phyloP scores from a whole-genome alignment of 371 early-diverging fungal genomes.

The Coemansia sp. region DNA sequence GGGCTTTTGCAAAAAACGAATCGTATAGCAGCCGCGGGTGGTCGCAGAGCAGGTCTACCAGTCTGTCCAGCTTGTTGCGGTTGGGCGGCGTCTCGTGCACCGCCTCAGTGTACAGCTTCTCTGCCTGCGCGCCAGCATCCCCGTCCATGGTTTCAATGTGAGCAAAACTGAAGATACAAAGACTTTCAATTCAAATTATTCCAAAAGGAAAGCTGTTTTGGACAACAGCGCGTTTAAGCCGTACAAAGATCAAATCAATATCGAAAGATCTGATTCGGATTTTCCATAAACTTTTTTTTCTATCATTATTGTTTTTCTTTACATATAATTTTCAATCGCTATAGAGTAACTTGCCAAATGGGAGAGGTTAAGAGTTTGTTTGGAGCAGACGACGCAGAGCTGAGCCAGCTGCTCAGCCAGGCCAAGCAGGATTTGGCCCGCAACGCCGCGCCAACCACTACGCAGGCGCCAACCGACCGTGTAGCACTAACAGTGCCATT shows the following conservation, averaged over 20 bases:
- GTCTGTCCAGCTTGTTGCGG: slow-evolving; percentile 40
- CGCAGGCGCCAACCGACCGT: background rate
- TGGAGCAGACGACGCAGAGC: slow-evolving; percentile 27
- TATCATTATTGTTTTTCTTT: no score
- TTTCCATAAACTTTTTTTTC: no score
- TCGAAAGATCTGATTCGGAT: no score
- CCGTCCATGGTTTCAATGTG: background rate
- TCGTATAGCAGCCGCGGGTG: slow-evolving; percentile 32
- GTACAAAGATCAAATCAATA: no score
- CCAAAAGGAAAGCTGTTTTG: background rate
- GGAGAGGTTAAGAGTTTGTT: slow-evolving; percentile 5
- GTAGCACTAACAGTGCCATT: slow-evolving; percentile 25
- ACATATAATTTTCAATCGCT: no score
- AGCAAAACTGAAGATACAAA: background rate
- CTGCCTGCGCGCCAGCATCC: background rate
- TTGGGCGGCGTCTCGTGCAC: slow-evolving; percentile 45
- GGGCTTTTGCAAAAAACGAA: slow-evolving; percentile 27
- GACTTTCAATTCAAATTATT: background rate
- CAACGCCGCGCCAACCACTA: background rate
- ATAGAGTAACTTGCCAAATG: background rate
- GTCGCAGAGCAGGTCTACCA: slow-evolving; percentile 31
- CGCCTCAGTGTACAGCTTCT: slow-evolving; percentile 21
- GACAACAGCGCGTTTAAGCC: background rate
- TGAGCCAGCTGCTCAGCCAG: slow-evolving; percentile 34
- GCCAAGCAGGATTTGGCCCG: slow-evolving; percentile 25